These are phyloP conservation scores for Cyclotella atomus DNA, from an alignment of 108 stramenopile genomes.

Conservation along the genomic window DNA sequence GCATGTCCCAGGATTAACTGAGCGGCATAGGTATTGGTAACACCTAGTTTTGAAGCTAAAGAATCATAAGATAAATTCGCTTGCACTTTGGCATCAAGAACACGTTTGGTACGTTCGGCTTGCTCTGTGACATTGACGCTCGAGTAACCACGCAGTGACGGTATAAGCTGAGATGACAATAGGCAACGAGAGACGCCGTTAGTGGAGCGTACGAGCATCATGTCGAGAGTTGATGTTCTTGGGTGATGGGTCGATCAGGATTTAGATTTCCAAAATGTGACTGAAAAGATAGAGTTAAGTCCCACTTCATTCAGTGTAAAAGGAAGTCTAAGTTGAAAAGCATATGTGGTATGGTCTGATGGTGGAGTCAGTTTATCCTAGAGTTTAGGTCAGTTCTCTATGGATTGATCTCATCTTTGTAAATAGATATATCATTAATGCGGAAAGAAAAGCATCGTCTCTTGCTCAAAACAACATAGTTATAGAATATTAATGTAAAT, in stretches of 20 bases:
- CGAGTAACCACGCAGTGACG: conserved; percentile 5
- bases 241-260: not conserved
- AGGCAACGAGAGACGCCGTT: not conserved
- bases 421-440: too few relatives aligned
- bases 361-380: too few relatives aligned
- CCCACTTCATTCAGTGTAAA: too few relatives aligned
- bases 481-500: too few relatives aligned
- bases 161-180: not conserved
- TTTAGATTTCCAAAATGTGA: not conserved
- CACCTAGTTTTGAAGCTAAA: conserved; percentile 56
- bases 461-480: too few relatives aligned
- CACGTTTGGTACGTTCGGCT: conserved; percentile 61
- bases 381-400: too few relatives aligned
- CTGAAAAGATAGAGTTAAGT: not conserved
- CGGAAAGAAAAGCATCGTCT: too few relatives aligned
- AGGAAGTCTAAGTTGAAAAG: too few relatives aligned
- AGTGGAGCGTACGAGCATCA: not conserved
- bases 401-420: too few relatives aligned
- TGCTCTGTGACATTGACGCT: conserved; percentile 33
- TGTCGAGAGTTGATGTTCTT: not conserved
- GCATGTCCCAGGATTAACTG: conserved; percentile 75
- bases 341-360: too few relatives aligned
- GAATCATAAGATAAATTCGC: conserved; percentile 64
- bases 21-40: conserved; percentile 79
- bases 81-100: conserved; percentile 50